These are phyloP conservation scores for Thraustochytrium sp. DNA, from an alignment of 352 stramenopile species.

Conservation along the genomic window DNA sequence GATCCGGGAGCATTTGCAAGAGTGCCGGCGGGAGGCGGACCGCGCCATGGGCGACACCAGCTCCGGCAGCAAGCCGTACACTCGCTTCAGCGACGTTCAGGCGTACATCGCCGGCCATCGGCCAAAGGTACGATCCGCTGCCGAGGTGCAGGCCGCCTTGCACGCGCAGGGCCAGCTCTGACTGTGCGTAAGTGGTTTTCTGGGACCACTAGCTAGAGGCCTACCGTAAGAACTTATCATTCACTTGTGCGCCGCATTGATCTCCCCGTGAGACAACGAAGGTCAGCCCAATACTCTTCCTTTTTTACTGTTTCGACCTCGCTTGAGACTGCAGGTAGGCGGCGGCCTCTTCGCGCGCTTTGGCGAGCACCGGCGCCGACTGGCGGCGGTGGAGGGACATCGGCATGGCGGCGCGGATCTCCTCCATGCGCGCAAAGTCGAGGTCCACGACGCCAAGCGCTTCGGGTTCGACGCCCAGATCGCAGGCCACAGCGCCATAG, in stretches of 20 bases:
- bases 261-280: too few species aligned
- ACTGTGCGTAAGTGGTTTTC: too few species aligned
- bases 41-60: not conserved
- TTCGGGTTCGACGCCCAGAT: constrained; percentile 47
- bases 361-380: not conserved
- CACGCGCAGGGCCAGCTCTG: too few species aligned
- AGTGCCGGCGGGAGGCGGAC: constrained; percentile 17
- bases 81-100: not conserved
- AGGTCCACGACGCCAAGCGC: constrained; percentile 60
- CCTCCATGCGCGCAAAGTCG: constrained; percentile 55
- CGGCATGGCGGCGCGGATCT: constrained; percentile 60
- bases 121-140: not conserved
- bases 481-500: constrained; percentile 54
- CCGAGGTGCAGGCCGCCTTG: too few species aligned
- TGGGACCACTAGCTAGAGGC: too few species aligned
- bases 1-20: constrained; percentile 13
- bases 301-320: too few species aligned
- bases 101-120: not conserved
- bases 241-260: too few species aligned
- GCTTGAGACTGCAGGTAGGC: too few species aligned
- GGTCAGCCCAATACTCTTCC: too few species aligned
- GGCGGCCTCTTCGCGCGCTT: not conserved
- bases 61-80: not conserved
- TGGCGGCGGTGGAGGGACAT: constrained; percentile 57
- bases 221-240: too few species aligned